Evolutionary conservation across 345 rosid species (phyloP), one percentile per base, ranked within the genome.

Genomic region (Populus euphratica): DNA sequence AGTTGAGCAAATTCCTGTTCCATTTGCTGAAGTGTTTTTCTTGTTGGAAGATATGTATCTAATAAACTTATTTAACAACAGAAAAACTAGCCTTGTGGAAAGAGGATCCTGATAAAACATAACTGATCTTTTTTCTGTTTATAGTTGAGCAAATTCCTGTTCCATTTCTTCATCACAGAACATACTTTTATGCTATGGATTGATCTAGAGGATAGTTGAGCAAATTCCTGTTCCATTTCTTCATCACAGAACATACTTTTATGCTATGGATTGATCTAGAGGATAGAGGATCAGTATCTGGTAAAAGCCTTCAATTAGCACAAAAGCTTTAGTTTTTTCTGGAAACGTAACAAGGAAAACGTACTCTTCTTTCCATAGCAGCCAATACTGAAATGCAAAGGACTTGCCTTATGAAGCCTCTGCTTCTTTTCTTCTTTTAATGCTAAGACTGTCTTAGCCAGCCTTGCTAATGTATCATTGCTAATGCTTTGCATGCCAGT

Each of bases 341-440:
- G 69, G 18, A 54, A 72, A 35, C 59, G 5, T 68, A 69, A 7
- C 3, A 61, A 36, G 38, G 44, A 38, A 68, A 59, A 59, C 25
- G n/a, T 59, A 59, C 25, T 59, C 18, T 47, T 47, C 52, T 47
- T 23, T 59, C 16, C 64, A 12, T 23, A 10, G 64, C 64, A 59
- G 27, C 23, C 33, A 64, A 77, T 71, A 38, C 49, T 29, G 54
- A 36, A 71, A 76, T 23, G 3, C 39, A n/a, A 62, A 69, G 39
- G 21, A 38, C 72, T 68, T 76, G 91, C 98, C 97, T 92, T 93
- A 68, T 85, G 86, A 75, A 93, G 92, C 87, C 98, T 86, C 83
- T 92, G 97, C 82, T 86, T 90, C 86, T 95, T 95, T 82, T 95
- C 98, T 77, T 93, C 93, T 80, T 91, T 86, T 38, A 92, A 86